Conservation (phyloP, 306 rosid species). For the Ochetophila trinervis region DNA sequence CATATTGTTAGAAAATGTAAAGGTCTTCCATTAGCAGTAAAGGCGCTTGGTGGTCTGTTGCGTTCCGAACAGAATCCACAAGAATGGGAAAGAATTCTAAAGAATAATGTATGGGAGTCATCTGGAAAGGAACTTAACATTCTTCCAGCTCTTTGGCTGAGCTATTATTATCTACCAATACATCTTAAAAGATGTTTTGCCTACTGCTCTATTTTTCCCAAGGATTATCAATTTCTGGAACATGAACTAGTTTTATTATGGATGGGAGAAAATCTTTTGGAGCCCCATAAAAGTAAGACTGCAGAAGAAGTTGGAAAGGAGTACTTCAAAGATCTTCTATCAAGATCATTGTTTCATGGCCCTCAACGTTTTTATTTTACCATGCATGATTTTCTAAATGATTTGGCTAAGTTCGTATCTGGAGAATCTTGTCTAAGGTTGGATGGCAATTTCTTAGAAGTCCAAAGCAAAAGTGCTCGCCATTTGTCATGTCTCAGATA, state of each 20-base stretch:
- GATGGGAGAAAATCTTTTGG: slow-evolving; percentile 36
- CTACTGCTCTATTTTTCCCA: slow-evolving; percentile 23
- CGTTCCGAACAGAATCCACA: no score
- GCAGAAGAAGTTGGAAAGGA: slow-evolving; percentile 19
- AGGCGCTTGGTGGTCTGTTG: no score
- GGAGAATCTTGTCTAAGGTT: slow-evolving; percentile 2
- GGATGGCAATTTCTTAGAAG: neutral
- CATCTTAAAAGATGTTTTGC: slow-evolving; percentile 21
- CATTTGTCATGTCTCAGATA: neutral
- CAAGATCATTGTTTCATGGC: slow-evolving; percentile 19
- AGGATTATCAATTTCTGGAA: slow-evolving; percentile 12
- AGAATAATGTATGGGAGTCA: neutral
- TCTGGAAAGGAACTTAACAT: neutral
- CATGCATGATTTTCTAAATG: slow-evolving; percentile 18
- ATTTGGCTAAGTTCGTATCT: slow-evolving; percentile 1
- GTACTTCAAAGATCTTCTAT: slow-evolving; percentile 25
- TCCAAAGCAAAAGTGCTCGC: neutral
- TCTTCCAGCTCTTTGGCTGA: slow-evolving; percentile 14
- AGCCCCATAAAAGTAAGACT: neutral
- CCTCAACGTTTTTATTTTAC: no score
- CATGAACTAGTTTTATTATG: slow-evolving; percentile 22
- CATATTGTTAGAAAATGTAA: no score
- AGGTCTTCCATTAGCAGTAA: no score
- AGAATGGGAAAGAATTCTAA: no score
- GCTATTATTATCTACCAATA: no score